Evolutionary conservation across 2,329 filamentous ascomycete species (phyloP).

Genomic region (Diplodia mutila): DNA sequence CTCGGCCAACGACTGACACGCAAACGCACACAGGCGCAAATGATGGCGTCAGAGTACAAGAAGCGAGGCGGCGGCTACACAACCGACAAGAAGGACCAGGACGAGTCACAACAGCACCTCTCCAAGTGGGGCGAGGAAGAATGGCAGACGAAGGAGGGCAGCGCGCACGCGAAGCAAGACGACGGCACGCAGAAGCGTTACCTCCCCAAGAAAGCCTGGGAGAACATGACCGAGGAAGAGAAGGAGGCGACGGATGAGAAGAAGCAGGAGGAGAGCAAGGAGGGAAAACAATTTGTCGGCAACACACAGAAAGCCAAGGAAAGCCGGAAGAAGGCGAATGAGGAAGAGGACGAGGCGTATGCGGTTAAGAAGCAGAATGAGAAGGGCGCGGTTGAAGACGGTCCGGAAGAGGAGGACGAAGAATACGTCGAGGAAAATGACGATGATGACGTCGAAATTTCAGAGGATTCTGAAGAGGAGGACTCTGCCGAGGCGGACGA

Average conservation of each 20-base stretch:
- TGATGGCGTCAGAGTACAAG: constrained; percentile 54
- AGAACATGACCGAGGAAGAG: constrained; percentile 51
- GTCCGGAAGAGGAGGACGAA: constrained; percentile 35
- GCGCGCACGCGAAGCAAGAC: constrained; percentile 48
- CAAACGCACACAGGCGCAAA: constrained; percentile 46
- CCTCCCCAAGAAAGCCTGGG: constrained; percentile 54
- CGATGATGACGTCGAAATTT: constrained; percentile 26
- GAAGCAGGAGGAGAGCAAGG: constrained; percentile 43
- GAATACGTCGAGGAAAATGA: constrained; percentile 26
- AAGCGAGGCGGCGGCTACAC: constrained; percentile 53
- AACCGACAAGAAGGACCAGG: constrained; percentile 49
- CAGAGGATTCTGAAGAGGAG: constrained; percentile 38
- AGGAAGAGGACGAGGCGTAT: constrained; percentile 41
- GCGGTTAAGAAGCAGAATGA: constrained; percentile 32
- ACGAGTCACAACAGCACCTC: constrained; percentile 50
- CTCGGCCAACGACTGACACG: neutral
- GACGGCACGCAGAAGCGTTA: constrained; percentile 52
- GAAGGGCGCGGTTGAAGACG: constrained; percentile 26
- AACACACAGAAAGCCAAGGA: constrained; percentile 50
- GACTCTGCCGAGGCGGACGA: neutral
- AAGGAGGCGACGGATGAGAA: constrained; percentile 49
- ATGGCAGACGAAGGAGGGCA: constrained; percentile 55
- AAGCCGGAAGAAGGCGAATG: constrained; percentile 44
- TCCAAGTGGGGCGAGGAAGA: constrained; percentile 54
- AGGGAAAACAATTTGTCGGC: constrained; percentile 50